Percentiles rank a stretch among this genome's conserved stretches.
Evolutionary conservation across 176 grass and related monocot species (phyloP).

Genomic region (Ensete glaucum): DNA sequence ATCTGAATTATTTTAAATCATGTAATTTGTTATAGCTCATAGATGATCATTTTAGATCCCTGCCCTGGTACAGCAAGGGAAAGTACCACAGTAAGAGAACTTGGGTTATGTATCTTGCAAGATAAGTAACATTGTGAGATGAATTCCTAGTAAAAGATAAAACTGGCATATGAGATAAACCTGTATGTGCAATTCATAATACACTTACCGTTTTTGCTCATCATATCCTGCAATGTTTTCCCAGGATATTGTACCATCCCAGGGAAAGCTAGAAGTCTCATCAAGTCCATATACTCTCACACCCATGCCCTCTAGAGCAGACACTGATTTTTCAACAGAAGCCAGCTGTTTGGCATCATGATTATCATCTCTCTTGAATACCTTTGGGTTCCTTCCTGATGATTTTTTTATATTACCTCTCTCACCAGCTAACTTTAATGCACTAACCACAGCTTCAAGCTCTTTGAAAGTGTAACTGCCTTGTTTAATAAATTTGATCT

Average conservation of each 20-base stretch:
- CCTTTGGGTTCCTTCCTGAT: background rate
- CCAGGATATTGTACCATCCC: slow-evolving; percentile 76
- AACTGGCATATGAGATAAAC: slow-evolving; percentile 5
- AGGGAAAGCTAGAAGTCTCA: slow-evolving; percentile 60
- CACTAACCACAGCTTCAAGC: slow-evolving; percentile 1
- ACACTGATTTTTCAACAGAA: slow-evolving; percentile 37
- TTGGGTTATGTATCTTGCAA: background rate
- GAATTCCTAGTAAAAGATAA: slow-evolving; percentile 2
- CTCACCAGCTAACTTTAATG: slow-evolving; percentile 4
- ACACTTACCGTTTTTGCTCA: slow-evolving; percentile 62
- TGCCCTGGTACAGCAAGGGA: background rate
- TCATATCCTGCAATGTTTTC: slow-evolving; percentile 90
- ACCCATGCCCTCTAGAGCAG: slow-evolving; percentile 86
- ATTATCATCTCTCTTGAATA: slow-evolving; percentile 2
- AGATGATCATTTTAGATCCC: background rate
- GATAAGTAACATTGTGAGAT: background rate
- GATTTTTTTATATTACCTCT: background rate
- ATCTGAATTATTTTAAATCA: no score
- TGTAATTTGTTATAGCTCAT: background rate
- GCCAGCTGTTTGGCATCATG: background rate
- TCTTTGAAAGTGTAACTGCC: background rate
- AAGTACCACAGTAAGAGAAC: background rate
- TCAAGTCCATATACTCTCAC: slow-evolving; percentile 84
- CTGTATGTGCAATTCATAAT: background rate
- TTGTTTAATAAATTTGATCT: slow-evolving; percentile 11